Percentiles rank a stretch among this genome's conserved stretches.
Conservation (phyloP, 495 filamentous ascomycete species). For the Bombardia bombarda region DNA sequence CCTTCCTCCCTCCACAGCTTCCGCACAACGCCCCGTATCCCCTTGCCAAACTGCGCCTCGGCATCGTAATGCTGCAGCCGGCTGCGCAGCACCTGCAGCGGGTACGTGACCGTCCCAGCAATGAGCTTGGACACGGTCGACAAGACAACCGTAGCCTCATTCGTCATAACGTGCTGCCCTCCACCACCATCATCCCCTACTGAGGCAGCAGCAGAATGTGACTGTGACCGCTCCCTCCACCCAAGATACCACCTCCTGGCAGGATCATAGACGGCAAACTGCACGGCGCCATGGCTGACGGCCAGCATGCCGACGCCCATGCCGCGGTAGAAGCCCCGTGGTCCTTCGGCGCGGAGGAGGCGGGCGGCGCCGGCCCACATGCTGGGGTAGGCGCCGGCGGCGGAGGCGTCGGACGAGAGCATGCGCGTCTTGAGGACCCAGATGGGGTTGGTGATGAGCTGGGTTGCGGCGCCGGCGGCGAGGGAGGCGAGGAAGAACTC, state of each 20-base stretch:
- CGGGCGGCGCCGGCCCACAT: conserved; percentile 58
- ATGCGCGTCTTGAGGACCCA: conserved; percentile 99
- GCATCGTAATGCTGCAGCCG: conserved; percentile 85
- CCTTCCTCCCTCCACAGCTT: conserved; percentile 77
- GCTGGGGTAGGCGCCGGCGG: conserved; percentile 74
- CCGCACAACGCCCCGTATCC: conserved; percentile 59
- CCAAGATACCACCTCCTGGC: conserved; percentile 53
- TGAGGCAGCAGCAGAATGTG: neutral
- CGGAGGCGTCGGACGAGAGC: conserved; percentile 67
- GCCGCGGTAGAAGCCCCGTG: conserved; percentile 75
- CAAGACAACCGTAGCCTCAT: conserved; percentile 67
- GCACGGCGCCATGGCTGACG: conserved; percentile 90
- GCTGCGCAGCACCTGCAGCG: conserved; percentile 84
- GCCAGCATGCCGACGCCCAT: conserved; percentile 76
- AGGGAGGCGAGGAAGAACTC: conserved; percentile 84
- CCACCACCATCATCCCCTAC: conserved; percentile 5
- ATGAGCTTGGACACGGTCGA: conserved; percentile 80
- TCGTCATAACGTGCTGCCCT: conserved; percentile 54
- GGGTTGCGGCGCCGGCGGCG: conserved; percentile 64
- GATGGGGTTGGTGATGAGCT: conserved; percentile 84
- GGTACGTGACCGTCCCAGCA: conserved; percentile 82
- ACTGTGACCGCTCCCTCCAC: conserved; percentile 16
- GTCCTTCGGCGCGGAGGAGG: conserved; percentile 61
- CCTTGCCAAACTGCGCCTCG: conserved; percentile 55
- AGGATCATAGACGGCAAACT: conserved; percentile 93